Percentiles rank a stretch among this genome's conserved stretches.
phyloP scores from a whole-genome alignment of 768 basidiomycete genomes.

The Clathrus columnatus region DNA sequence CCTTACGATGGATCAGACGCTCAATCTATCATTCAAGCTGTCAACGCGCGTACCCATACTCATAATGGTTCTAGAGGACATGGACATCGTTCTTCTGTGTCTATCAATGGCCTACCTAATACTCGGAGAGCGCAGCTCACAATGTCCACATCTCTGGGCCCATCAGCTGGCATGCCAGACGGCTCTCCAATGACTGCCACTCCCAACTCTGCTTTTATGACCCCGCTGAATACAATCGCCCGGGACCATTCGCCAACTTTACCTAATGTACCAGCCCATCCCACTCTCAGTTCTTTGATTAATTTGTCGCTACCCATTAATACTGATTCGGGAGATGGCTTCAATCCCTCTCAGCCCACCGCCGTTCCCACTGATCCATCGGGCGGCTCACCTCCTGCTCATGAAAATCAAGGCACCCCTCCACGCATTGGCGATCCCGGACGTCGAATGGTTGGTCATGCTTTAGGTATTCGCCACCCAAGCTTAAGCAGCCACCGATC shows the following conservation, averaged over 20 bases:
- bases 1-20: conserved; percentile 96
- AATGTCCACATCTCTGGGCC: conserved; percentile 6
- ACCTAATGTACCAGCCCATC: conserved; percentile 71
- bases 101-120: conserved; percentile 28
- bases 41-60: conserved; percentile 59
- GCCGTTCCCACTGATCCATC: neutral
- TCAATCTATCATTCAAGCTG: conserved; percentile 71
- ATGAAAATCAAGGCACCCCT: conserved; percentile 27
- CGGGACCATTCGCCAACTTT: conserved; percentile 79
- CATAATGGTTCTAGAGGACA: conserved; percentile 55
- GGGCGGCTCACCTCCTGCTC: neutral
- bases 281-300: conserved; percentile 78
- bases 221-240: conserved; percentile 13
- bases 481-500: conserved; percentile 39
- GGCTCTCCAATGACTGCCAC: neutral
- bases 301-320: conserved; percentile 51
- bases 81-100: conserved; percentile 57
- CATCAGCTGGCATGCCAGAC: conserved; percentile 34
- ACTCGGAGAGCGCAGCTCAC: neutral
- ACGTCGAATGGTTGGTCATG: conserved; percentile 82
- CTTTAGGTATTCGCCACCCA: conserved; percentile 77
- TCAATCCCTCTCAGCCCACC: conserved; percentile 4
- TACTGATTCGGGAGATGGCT: conserved; percentile 34
- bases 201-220: conserved; percentile 7
- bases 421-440: conserved; percentile 84